Evolutionary conservation across 345 rosid species (phyloP).

Genomic region (Conringia planisiliqua): DNA sequence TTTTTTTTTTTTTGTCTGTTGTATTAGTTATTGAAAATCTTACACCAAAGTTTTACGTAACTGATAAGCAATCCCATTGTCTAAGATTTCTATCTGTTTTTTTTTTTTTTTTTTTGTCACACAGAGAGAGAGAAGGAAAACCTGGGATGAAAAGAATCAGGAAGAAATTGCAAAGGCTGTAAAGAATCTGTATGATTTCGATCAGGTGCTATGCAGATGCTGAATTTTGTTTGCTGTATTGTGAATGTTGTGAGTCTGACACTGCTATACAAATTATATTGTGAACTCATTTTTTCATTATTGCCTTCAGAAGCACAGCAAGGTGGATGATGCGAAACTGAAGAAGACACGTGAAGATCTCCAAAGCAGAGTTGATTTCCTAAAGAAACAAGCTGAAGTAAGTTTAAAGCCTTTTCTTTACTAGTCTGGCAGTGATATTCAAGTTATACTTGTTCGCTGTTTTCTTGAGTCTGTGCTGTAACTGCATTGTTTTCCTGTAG

Average conservation of each 20-base stretch:
- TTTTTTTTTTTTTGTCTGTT: neutral
- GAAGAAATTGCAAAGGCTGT: conserved; percentile 84
- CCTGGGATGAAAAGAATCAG: conserved; percentile 85
- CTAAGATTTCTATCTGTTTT: neutral
- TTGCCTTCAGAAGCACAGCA: conserved; percentile 64
- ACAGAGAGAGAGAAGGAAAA: conserved; percentile 81
- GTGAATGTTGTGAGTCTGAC: conserved; percentile 3
- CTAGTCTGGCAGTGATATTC: neutral
- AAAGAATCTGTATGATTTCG: conserved; percentile 65
- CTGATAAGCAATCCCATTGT: neutral
- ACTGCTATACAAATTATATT: neutral
- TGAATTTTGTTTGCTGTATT: conserved; percentile 4
- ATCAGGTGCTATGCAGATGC: conserved; percentile 56
- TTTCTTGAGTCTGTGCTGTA: conserved; percentile 14
- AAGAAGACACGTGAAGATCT: conserved; percentile 83
- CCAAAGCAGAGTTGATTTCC: conserved; percentile 72
- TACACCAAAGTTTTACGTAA: neutral
- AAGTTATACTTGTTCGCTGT: neutral
- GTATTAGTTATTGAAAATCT: neutral
- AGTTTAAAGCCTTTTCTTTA: conserved; percentile 32
- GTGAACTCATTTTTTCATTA: conserved; percentile 22
- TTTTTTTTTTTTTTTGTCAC: neutral
- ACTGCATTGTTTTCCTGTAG: conserved; percentile 36
- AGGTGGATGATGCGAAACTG: conserved; percentile 60
- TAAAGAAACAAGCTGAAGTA: conserved; percentile 83